A percentile compares a stretch with the other conserved stretches of the same genome.
These are phyloP conservation scores for Sodiomyces alkalinus DNA, from an alignment of 2,329 filamentous ascomycete species.

Conservation along the genomic window DNA sequence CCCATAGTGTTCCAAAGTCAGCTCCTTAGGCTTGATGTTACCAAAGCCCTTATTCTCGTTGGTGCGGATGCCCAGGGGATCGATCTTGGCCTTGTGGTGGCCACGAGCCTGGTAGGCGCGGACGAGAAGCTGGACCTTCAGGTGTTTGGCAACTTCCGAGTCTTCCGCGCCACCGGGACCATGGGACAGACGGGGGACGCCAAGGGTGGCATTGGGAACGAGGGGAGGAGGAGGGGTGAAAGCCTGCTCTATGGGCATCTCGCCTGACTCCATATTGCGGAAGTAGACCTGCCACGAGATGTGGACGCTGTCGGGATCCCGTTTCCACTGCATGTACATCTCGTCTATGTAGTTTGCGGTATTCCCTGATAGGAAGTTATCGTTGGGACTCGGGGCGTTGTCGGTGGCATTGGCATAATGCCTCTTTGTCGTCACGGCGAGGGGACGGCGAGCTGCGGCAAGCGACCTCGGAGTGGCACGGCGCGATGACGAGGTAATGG, in stretches of 20 bases:
- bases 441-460: slow-evolving; percentile 30
- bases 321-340: slow-evolving; percentile 98
- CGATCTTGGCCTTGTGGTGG: slow-evolving; percentile 96
- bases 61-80: slow-evolving; percentile 88
- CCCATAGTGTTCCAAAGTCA: slow-evolving; percentile 84
- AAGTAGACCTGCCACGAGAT: slow-evolving; percentile 99
- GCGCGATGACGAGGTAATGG: slow-evolving; percentile 14
- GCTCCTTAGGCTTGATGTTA: slow-evolving; percentile 79
- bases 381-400: slow-evolving; percentile 60
- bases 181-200: slow-evolving; percentile 58
- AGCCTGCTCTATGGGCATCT: slow-evolving; percentile 94
- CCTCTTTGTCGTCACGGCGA: slow-evolving; percentile 34
- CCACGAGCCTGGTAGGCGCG: slow-evolving; percentile 96
- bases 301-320: slow-evolving; percentile 85
- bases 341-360: slow-evolving; percentile 98
- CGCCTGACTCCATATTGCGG: slow-evolving; percentile 95
- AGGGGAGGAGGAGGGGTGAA: slow-evolving; percentile 93
- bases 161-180: slow-evolving; percentile 50
- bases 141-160: slow-evolving; percentile 81
- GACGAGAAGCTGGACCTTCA: slow-evolving; percentile 95
- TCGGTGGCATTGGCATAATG: slow-evolving; percentile 39
- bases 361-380: slow-evolving; percentile 92
- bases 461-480: slow-evolving; percentile 27
- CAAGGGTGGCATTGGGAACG: slow-evolving; percentile 66
- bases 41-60: slow-evolving; percentile 72